A percentile compares a stretch with the other conserved stretches of the same genome.
Conservation (phyloP, 805 yeast genomes). For the Lachancea thermotolerans region DNA sequence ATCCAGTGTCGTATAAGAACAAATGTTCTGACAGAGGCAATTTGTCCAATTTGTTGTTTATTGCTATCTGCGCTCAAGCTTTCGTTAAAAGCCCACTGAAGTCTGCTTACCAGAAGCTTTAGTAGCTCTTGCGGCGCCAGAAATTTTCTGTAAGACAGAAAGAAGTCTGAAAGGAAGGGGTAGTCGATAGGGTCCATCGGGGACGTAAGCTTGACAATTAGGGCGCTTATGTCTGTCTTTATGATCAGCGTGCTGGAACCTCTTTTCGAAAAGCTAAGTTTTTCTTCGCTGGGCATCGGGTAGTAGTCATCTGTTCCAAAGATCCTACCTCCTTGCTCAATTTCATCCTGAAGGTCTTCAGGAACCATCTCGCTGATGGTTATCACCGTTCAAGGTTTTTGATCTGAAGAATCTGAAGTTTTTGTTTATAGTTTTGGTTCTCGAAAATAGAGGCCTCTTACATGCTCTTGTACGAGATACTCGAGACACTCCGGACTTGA, state of each 20-base stretch:
- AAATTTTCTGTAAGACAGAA: slow-evolving; percentile 73
- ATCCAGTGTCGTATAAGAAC: slow-evolving; percentile 88
- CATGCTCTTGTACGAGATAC: too few relatives aligned
- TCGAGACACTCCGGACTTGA: too few relatives aligned
- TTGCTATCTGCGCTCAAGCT: slow-evolving; percentile 16
- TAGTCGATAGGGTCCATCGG: slow-evolving; percentile 68
- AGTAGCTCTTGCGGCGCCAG: slow-evolving; percentile 52
- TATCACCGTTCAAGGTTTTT: neutral
- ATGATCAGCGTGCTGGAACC: slow-evolving; percentile 1
- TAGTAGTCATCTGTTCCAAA: slow-evolving; percentile 5
- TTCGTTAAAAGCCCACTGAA: slow-evolving; percentile 61
- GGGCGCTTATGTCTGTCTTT: slow-evolving; percentile 19
- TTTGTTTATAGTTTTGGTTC: too few relatives aligned
- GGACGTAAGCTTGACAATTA: slow-evolving; percentile 58
- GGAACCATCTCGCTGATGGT: neutral
- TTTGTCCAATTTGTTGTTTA: slow-evolving; percentile 47
- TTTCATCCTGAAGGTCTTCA: neutral
- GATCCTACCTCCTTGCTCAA: neutral
- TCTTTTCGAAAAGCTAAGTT: slow-evolving; percentile 2
- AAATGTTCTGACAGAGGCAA: slow-evolving; percentile 73
- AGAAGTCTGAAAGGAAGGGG: slow-evolving; percentile 74
- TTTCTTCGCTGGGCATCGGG: slow-evolving; percentile 5
- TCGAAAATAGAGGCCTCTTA: too few relatives aligned
- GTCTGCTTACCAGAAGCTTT: slow-evolving; percentile 53
- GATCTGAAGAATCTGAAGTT: too few relatives aligned